Percentiles rank a stretch among this genome's conserved stretches.
Conservation (phyloP, 2,329 filamentous ascomycete species). For the Phymatotrichopsis omnivora region DNA sequence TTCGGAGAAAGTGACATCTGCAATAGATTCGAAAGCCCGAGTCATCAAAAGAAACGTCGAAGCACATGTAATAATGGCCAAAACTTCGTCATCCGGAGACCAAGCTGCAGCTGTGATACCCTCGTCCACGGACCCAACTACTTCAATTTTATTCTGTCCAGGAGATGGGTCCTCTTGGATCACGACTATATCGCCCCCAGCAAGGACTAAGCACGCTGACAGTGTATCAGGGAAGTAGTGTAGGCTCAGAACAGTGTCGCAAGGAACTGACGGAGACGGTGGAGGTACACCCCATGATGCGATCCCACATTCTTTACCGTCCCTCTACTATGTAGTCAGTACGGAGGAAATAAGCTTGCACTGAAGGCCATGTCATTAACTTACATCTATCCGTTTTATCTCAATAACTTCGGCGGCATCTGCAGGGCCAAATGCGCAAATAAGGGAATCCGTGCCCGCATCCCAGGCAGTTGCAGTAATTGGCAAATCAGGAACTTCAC, state of each 20-base stretch:
- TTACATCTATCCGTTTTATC: conserved; percentile 44
- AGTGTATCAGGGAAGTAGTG: conserved; percentile 77
- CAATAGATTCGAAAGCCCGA: conserved; percentile 72
- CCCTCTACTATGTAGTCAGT: conserved; percentile 27
- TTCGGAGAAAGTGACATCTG: conserved; percentile 58
- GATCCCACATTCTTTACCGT: conserved; percentile 39
- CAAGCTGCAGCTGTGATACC: conserved; percentile 83
- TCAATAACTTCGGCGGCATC: conserved; percentile 60
- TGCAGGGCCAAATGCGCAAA: conserved; percentile 78
- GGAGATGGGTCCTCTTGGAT: conserved; percentile 60
- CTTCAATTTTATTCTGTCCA: conserved; percentile 75
- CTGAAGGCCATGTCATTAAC: conserved; percentile 22
- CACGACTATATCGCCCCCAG: conserved; percentile 81
- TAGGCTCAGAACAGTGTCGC: conserved; percentile 66
- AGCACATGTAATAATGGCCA: conserved; percentile 70
- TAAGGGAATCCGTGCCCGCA: conserved; percentile 60
- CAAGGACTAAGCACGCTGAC: conserved; percentile 70
- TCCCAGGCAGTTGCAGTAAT: conserved; percentile 82
- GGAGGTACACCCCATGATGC: conserved; percentile 84
- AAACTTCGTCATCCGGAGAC: conserved; percentile 89
- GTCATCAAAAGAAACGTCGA: conserved; percentile 86
- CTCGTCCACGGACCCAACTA: conserved; percentile 85
- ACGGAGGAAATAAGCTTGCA: conserved; percentile 23
- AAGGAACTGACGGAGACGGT: conserved; percentile 61
- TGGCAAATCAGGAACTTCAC: conserved; percentile 41